Evolutionary conservation across 2,329 filamentous ascomycete genomes (phyloP).

Genomic region (Fusarium brachygibbosum): DNA sequence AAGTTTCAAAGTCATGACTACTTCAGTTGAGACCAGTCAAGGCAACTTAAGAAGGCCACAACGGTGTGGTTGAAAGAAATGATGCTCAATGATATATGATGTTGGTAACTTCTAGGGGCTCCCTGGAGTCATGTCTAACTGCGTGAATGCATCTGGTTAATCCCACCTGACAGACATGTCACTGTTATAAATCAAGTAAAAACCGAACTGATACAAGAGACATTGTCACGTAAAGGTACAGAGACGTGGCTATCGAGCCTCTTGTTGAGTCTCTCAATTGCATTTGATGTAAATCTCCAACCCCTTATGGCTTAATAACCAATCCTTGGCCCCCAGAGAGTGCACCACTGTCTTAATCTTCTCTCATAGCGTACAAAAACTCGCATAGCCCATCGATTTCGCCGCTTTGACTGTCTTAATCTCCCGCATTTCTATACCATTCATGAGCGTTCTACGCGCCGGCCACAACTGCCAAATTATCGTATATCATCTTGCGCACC

Average conservation of each 20-base stretch:
- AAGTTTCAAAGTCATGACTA: background rate
- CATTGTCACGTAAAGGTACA: no score
- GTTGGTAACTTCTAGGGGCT: background rate
- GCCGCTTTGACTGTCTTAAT: conserved; percentile 3
- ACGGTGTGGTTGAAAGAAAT: background rate
- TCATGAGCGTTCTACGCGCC: conserved; percentile 63
- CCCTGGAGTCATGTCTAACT: background rate
- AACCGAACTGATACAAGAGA: no score
- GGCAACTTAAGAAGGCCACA: background rate
- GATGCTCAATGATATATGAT: background rate
- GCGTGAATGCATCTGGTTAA: background rate
- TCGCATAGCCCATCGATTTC: conserved; percentile 34
- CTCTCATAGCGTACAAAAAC: conserved; percentile 20
- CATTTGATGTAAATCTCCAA: conserved; percentile 4
- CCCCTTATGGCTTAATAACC: conserved; percentile 13
- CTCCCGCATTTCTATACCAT: background rate
- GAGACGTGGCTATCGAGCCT: conserved; percentile 5
- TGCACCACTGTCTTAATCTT: conserved; percentile 26
- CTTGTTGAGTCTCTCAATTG: conserved; percentile 18
- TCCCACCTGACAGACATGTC: background rate
- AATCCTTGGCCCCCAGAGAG: conserved; percentile 23
- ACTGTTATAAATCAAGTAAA: background rate
- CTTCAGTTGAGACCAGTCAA: background rate
- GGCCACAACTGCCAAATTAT: conserved; percentile 90
- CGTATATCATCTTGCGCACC: conserved; percentile 92